Conservation (phyloP, 495 filamentous ascomycete species). For the Aspergillus avenaceus region DNA sequence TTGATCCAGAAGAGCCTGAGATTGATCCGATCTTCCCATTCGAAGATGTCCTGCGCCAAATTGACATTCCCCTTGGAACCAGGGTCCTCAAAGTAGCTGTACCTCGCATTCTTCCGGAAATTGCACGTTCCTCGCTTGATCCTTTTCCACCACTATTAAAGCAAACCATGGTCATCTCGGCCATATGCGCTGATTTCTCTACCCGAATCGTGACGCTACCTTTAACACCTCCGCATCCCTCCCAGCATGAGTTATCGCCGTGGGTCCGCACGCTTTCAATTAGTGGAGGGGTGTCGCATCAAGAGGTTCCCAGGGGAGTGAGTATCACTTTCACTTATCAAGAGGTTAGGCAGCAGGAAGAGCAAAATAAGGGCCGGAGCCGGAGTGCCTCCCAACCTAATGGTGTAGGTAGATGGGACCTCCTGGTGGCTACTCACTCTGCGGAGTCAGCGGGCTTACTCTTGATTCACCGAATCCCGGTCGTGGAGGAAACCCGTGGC, state of each 20-base stretch:
- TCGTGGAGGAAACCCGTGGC: constrained; percentile 26
- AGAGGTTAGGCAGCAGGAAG: constrained; percentile 25
- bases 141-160: constrained; percentile 58
- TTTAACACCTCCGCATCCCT: constrained; percentile 64
- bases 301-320: constrained; percentile 58
- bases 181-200: constrained; percentile 65
- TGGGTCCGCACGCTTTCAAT: constrained; percentile 60
- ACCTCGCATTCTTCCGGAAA: constrained; percentile 48
- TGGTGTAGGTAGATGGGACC: constrained; percentile 39
- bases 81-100: constrained; percentile 57
- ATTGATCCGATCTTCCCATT: constrained; percentile 49
- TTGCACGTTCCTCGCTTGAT: constrained; percentile 42
- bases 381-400: constrained; percentile 11
- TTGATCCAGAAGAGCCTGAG: constrained; percentile 58
- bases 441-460: constrained; percentile 62
- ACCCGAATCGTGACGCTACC: constrained; percentile 70
- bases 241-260: constrained; percentile 29
- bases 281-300: constrained; percentile 46
- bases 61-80: constrained; percentile 65
- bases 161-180: constrained; percentile 63
- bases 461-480: constrained; percentile 49
- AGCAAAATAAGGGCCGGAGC: constrained; percentile 26
- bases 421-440: constrained; percentile 60
- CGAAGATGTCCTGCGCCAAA: constrained; percentile 56
- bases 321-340: constrained; percentile 62